Conservation (phyloP, 2,329 filamentous ascomycete genomes). For the Tolypocladium paradoxum region DNA sequence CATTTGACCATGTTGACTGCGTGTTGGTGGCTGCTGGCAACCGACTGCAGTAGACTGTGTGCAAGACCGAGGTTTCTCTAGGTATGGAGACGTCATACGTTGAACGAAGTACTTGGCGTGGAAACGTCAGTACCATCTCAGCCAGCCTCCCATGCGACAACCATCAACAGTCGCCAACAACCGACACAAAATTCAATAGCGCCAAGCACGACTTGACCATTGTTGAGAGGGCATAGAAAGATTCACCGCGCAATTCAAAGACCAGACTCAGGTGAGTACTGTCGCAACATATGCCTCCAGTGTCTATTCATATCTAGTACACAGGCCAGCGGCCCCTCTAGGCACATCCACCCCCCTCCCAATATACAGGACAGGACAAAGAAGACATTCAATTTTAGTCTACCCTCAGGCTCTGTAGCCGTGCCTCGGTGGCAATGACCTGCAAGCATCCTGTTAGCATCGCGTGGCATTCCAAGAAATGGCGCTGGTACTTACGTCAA, state of each 20-base stretch:
- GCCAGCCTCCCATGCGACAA: background rate
- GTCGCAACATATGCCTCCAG: conserved; percentile 3
- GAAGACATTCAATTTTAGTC: conserved; percentile 41
- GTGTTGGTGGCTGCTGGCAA: background rate
- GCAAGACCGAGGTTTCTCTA: no score
- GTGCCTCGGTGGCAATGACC: conserved; percentile 84
- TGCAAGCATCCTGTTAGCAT: conserved; percentile 20
- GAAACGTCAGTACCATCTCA: no score
- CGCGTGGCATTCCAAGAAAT: background rate
- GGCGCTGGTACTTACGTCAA: conserved; percentile 60
- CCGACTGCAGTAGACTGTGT: background rate
- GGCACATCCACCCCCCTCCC: conserved; percentile 15
- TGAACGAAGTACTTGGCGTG: no score
- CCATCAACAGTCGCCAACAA: background rate
- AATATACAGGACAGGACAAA: conserved; percentile 29
- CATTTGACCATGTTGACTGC: background rate
- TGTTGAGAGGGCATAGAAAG: background rate
- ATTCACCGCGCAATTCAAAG: background rate
- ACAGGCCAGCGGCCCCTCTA: conserved; percentile 17
- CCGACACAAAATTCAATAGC: background rate
- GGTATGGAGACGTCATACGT: no score
- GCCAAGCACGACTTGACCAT: background rate
- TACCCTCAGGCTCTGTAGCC: conserved; percentile 76
- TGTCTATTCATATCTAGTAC: conserved; percentile 27
- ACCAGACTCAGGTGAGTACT: background rate